phyloP scores from a whole-genome alignment of 2,329 filamentous ascomycete species.

The Exophiala xenobiotica region DNA sequence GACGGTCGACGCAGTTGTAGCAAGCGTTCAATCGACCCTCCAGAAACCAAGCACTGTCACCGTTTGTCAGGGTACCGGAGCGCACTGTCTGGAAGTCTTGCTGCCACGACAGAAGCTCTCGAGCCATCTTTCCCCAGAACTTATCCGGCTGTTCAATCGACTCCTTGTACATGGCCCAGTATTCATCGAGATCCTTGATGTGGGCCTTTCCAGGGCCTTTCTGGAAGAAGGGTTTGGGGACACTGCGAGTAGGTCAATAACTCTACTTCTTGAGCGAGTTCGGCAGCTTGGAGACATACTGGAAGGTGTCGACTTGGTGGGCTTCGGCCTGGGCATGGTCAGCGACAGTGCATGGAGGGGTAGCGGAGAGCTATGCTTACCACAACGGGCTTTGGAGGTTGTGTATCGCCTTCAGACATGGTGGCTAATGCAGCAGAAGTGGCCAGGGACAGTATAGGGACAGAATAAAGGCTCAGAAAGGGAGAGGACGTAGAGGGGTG shows the following conservation, averaged over 20 bases:
- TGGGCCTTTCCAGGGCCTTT: slow-evolving; percentile 64
- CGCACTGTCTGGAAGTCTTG: slow-evolving; percentile 88
- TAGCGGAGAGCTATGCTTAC: slow-evolving; percentile 33
- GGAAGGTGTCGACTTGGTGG: slow-evolving; percentile 51
- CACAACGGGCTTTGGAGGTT: slow-evolving; percentile 40
- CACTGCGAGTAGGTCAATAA: slow-evolving; percentile 33
- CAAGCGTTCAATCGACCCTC: slow-evolving; percentile 93
- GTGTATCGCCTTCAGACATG: slow-evolving; percentile 41
- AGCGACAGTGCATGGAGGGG: slow-evolving; percentile 5
- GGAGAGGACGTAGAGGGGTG: no score
- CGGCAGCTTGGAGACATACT: slow-evolving; percentile 32
- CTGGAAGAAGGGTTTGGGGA: slow-evolving; percentile 56
- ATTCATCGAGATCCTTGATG: slow-evolving; percentile 59
- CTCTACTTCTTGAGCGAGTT: background rate
- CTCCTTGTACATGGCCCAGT: slow-evolving; percentile 68
- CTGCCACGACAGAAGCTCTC: slow-evolving; percentile 87
- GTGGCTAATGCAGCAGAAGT: slow-evolving; percentile 1
- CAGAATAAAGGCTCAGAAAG: background rate
- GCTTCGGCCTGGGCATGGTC: slow-evolving; percentile 39
- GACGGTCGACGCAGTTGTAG: slow-evolving; percentile 95
- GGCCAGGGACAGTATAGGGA: background rate
- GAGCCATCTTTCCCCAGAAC: slow-evolving; percentile 85
- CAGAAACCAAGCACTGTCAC: slow-evolving; percentile 91
- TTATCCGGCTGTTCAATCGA: slow-evolving; percentile 85
- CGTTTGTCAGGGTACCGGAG: slow-evolving; percentile 70